A percentile compares a stretch with the other conserved stretches of the same genome.
phyloP scores from a whole-genome alignment of 164 flowering plant genomes.

The Pachysandra terminalis region DNA sequence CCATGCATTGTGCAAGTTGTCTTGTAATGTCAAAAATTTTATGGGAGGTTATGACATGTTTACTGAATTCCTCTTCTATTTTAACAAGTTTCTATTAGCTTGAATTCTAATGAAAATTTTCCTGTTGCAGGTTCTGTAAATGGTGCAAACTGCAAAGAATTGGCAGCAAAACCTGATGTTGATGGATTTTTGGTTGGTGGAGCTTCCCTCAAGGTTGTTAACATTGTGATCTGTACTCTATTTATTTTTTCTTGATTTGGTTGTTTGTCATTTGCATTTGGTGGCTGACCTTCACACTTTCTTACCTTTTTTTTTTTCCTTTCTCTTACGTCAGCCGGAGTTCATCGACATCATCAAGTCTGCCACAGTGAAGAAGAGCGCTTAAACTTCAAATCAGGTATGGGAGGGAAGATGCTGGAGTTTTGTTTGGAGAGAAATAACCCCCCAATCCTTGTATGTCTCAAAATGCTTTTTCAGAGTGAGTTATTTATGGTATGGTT shows the following conservation, averaged over 20 bases:
- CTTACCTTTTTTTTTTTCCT: neutral
- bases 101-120: too few species aligned
- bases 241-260: too few species aligned
- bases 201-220: constrained; percentile 18
- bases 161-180: too few species aligned
- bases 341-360: constrained; percentile 24
- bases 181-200: too few species aligned
- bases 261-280: too few species aligned
- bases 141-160: too few species aligned
- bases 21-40: too few species aligned
- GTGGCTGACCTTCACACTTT: neutral
- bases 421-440: constrained; percentile 4
- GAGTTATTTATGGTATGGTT: neutral
- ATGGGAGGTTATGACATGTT: too few species aligned
- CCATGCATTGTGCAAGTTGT: too few species aligned
- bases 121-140: constrained; percentile 21
- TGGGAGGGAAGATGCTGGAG: neutral
- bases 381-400: constrained; percentile 1
- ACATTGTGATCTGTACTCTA: neutral
- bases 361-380: constrained; percentile 23
- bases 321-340: constrained; percentile 22
- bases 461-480: neutral
- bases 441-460: neutral
- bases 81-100: too few species aligned
- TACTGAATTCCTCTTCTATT: too few species aligned